A percentile compares a stretch with the other conserved stretches of the same genome.
phyloP scores from a whole-genome alignment of 148 eudicot species.

The Fagopyrum esculentum region DNA sequence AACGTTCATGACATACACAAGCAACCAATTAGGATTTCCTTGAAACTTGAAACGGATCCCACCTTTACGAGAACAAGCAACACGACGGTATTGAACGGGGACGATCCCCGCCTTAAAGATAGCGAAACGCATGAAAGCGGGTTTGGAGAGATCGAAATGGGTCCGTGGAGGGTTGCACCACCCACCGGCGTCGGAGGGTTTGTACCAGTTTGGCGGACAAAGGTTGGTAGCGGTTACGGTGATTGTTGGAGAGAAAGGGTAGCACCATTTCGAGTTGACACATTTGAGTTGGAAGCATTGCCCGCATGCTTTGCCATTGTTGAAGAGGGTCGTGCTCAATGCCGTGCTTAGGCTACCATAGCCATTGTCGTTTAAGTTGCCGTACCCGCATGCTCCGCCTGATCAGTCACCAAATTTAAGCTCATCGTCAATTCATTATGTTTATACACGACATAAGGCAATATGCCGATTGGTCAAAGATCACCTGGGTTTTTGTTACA shows the following conservation, averaged over 20 bases:
- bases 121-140: conserved; percentile 37
- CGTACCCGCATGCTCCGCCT: conserved; percentile 55
- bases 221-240: conserved; percentile 41
- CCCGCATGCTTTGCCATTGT: conserved; percentile 40
- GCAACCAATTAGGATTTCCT: conserved; percentile 37
- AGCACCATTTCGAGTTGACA: conserved; percentile 28
- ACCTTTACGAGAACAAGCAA: conserved; percentile 31
- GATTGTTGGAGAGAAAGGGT: conserved; percentile 13
- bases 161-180: conserved; percentile 50
- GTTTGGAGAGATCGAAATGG: conserved; percentile 41
- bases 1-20: conserved; percentile 38
- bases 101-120: conserved; percentile 37
- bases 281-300: conserved; percentile 37
- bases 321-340: conserved; percentile 32
- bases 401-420: neutral
- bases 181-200: conserved; percentile 28
- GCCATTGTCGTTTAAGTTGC: conserved; percentile 24
- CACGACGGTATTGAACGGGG: conserved; percentile 39
- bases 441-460: too few relatives aligned
- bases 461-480: too few relatives aligned
- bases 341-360: conserved; percentile 37
- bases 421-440: neutral
- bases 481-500: too few relatives aligned
- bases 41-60: conserved; percentile 31
- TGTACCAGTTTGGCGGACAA: conserved; percentile 47